Evolutionary conservation across 2,329 filamentous ascomycete genomes (phyloP).

Genomic region (Cadophora sp.): DNA sequence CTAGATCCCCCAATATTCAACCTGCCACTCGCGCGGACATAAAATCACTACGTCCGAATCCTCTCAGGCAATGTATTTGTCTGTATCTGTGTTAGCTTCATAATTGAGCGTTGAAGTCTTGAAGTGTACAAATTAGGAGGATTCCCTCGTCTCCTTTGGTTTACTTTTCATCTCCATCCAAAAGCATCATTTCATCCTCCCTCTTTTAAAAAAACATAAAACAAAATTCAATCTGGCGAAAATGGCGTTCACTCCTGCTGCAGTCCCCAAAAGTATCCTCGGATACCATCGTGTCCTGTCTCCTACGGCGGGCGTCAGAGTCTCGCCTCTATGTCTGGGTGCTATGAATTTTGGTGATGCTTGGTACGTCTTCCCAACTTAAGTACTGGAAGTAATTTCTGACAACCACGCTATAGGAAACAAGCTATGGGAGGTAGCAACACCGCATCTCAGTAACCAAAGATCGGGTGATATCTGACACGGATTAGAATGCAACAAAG

Average conservation of each 20-base stretch:
- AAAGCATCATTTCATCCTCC: neutral
- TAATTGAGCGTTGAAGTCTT: neutral
- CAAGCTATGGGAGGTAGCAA: conserved; percentile 1
- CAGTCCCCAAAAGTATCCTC: conserved; percentile 4
- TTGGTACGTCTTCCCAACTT: conserved; percentile 46
- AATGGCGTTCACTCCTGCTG: conserved; percentile 9
- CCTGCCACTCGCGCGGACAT: too few species aligned
- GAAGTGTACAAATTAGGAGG: neutral
- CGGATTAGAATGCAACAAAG: conserved; percentile 55
- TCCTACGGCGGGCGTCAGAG: conserved; percentile 43
- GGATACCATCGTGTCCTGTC: conserved; percentile 34
- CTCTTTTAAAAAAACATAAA: too few species aligned
- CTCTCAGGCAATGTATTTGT: too few species aligned
- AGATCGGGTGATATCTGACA: conserved; percentile 51
- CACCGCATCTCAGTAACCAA: neutral
- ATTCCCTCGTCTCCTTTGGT: neutral
- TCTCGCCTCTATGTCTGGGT: conserved; percentile 45
- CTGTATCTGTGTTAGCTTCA: too few species aligned
- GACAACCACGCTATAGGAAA: conserved; percentile 1
- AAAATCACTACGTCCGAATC: too few species aligned
- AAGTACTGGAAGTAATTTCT: neutral
- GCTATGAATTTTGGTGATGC: conserved; percentile 55
- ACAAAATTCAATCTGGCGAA: too few species aligned
- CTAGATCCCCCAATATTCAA: too few species aligned
- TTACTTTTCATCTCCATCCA: neutral